Evolutionary conservation across 495 filamentous ascomycete genomes (phyloP), one percentile per base, ranked within the genome.

Genomic region (Parathielavia appendiculata): DNA sequence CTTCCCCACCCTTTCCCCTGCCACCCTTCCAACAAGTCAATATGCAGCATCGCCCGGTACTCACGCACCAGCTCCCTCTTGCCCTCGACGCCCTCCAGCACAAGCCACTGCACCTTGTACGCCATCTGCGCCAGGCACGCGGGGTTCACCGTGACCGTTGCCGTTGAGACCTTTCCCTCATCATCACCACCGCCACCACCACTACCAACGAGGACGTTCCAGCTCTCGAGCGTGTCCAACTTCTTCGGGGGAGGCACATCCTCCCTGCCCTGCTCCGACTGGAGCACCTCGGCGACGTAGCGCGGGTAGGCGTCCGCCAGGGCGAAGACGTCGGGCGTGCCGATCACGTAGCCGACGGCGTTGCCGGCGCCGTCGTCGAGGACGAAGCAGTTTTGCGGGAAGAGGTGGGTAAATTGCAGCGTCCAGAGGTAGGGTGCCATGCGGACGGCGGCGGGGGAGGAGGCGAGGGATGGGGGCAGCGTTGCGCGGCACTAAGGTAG

Each of bases 371-470:
- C 74, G 58, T 73, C 71, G 65, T 75, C 73, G 5, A 77, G 67
- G 8, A 77, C 67, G 60, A 73, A 68, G 66, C 69, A 71, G 57
- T 62, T 61, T 1, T 43, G 19, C 0, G 74, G 74, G 41, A 54
- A 69, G 55, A 76, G 70, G 53, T 66, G 63, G 26, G 72, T 75
- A 66, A 73, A 76, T 8, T 65, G 74, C 43, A 75, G 72, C 14
- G 72, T 74, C 74, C 74, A 76, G 64, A 75, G 59, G 63, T 76
- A 76, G 16, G 74, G 74, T 7, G 73, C 63, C 39, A 74, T 61
- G 43, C 61, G 46, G 45, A 56, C 39, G 36, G 63, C 70, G 30
- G 36, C 54, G 1, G 56, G 40, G 30, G 67, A 68, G 32, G 64
- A 39, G n/a, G 57, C 10, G 30, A 71, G 69, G 12, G 67, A 67